These are phyloP conservation scores for Cutaneotrichosporon cavernicola DNA, from an alignment of 1,284 basidiomycete genomes.

Conservation along the genomic window DNA sequence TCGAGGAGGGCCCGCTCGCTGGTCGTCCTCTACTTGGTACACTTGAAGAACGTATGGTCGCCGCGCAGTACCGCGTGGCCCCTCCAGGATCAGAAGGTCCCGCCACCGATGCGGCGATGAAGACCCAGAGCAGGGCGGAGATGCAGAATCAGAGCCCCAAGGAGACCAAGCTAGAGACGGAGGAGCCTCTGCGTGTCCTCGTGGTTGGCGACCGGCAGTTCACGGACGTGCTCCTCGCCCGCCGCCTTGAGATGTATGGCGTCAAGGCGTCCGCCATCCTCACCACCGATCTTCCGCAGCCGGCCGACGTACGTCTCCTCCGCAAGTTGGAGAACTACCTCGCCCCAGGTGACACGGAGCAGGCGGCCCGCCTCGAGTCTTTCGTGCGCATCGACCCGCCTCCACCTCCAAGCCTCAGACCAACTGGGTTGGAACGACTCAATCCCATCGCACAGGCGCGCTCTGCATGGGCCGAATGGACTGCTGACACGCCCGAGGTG, in stretches of 20 bases:
- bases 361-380: slow-evolving; percentile 21
- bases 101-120: slow-evolving; percentile 3
- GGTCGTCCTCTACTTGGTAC: slow-evolving; percentile 19
- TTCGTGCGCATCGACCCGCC: slow-evolving; percentile 28
- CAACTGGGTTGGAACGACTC: slow-evolving; percentile 3
- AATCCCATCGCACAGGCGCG: slow-evolving; percentile 11
- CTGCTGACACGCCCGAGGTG: slow-evolving; percentile 24
- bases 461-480: slow-evolving; percentile 15
- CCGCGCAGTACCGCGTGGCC: slow-evolving; percentile 13
- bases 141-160: slow-evolving; percentile 4
- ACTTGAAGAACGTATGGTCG: slow-evolving; percentile 23
- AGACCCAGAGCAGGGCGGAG: slow-evolving; percentile 6
- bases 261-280: slow-evolving; percentile 29
- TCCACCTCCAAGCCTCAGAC: not conserved
- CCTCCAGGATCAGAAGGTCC: slow-evolving; percentile 2
- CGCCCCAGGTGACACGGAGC: slow-evolving; percentile 21
- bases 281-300: slow-evolving; percentile 45
- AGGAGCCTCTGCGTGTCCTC: slow-evolving; percentile 59
- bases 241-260: slow-evolving; percentile 57
- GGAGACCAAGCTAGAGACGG: not conserved
- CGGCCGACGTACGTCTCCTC: slow-evolving; percentile 43
- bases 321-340: slow-evolving; percentile 47
- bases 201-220: slow-evolving; percentile 87
- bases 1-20: slow-evolving; percentile 39
- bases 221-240: slow-evolving; percentile 84